Percentiles rank a stretch among this genome's conserved stretches.
Conservation (phyloP, 2,329 filamentous ascomycete species). For the Xylariaceae sp. region DNA sequence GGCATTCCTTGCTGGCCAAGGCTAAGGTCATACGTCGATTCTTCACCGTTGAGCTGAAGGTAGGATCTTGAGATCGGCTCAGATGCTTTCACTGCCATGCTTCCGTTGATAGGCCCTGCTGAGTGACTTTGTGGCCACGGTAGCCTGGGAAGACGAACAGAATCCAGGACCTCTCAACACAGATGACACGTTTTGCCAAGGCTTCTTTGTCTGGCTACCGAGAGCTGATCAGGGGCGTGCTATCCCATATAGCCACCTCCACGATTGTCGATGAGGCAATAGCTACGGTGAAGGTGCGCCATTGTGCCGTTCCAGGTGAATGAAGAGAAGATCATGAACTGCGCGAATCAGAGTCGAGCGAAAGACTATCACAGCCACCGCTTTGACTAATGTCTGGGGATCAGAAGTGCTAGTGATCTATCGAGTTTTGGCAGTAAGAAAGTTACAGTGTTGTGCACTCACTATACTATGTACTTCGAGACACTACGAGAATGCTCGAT, state of each 20-base stretch:
- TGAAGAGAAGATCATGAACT: constrained; percentile 73
- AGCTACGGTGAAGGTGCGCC: constrained; percentile 54
- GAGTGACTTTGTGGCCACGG: neutral
- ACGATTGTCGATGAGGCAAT: constrained; percentile 67
- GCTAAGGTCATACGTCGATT: too few relatives aligned
- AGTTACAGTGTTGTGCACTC: neutral
- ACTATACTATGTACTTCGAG: neutral
- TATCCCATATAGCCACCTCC: constrained; percentile 69
- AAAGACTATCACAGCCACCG: too few relatives aligned
- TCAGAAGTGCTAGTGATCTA: neutral
- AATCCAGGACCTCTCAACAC: constrained; percentile 39
- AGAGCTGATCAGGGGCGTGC: constrained; percentile 74
- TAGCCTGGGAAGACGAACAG: too few relatives aligned
- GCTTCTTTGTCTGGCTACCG: constrained; percentile 64
- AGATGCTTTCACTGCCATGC: too few relatives aligned
- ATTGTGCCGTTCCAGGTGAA: constrained; percentile 76
- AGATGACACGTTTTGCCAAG: constrained; percentile 77
- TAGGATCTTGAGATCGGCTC: too few relatives aligned
- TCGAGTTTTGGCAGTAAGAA: neutral
- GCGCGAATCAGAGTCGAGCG: constrained; percentile 56
- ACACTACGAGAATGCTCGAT: neutral
- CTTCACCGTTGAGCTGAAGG: too few relatives aligned
- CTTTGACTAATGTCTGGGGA: neutral
- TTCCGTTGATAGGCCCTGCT: too few relatives aligned
- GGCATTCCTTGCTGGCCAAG: too few relatives aligned